Evolutionary conservation across 208 protist genomes (phyloP).

Genomic region (Wallacemonas sp.): DNA sequence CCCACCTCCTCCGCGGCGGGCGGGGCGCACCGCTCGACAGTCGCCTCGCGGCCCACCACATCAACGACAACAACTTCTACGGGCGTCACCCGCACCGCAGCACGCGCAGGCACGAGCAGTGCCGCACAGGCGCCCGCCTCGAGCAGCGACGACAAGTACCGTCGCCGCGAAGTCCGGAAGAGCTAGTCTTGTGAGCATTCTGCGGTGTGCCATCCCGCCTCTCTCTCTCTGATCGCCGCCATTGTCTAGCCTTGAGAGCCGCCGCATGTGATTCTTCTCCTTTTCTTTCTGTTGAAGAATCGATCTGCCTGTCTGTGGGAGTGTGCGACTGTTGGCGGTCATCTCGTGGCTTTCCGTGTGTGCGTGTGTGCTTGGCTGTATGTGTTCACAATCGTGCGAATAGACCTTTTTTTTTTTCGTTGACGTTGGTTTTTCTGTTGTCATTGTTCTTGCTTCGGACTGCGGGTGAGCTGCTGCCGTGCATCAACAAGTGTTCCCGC

Average conservation of each 20-base stretch:
- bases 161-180: conserved; percentile 1
- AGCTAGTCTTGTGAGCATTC: too few species aligned
- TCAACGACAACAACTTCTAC: not conserved
- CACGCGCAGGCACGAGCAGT: not conserved
- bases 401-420: not conserved
- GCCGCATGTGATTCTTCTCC: not conserved
- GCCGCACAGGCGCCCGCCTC: not conserved
- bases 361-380: not conserved
- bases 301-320: too few species aligned
- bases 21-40: conserved; percentile 12
- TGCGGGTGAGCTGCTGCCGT: too few species aligned
- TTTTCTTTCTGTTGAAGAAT: not conserved
- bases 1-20: conserved; percentile 7
- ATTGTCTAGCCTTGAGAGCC: not conserved
- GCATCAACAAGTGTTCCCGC: too few species aligned
- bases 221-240: not conserved
- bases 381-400: not conserved
- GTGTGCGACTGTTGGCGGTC: too few species aligned
- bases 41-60: conserved; percentile 5
- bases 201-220: conserved; percentile 9
- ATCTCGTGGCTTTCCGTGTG: not conserved
- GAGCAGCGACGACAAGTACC: not conserved
- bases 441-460: not conserved
- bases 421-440: not conserved
- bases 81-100: not conserved